These are phyloP conservation scores for Rhodosporidiobolus odoratus DNA, from an alignment of 768 basidiomycete species.

Conservation along the genomic window DNA sequence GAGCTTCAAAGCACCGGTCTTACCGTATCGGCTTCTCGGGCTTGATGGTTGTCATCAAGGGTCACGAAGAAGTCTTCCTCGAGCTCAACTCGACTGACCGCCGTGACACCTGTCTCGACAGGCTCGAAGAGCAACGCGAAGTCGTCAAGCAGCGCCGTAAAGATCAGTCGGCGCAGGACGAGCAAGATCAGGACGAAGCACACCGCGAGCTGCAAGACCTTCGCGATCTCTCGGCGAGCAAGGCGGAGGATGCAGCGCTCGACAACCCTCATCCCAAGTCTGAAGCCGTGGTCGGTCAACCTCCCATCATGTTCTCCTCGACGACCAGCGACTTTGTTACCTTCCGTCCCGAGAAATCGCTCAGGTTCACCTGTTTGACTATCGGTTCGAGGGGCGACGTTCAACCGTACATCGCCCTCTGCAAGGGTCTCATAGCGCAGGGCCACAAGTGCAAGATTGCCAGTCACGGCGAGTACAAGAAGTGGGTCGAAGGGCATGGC, in stretches of 20 bases:
- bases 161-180: constrained; percentile 44
- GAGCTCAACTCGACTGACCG: constrained; percentile 80
- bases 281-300: constrained; percentile 22
- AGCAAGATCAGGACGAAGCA: constrained; percentile 51
- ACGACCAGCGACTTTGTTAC: constrained; percentile 94
- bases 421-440: constrained; percentile 81
- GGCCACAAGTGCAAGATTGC: constrained; percentile 87
- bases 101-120: constrained; percentile 66
- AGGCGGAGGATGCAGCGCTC: constrained; percentile 5
- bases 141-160: constrained; percentile 55
- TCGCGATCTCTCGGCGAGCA: constrained; percentile 70
- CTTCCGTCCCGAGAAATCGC: constrained; percentile 78
- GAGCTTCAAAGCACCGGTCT: constrained; percentile 75
- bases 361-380: constrained; percentile 89
- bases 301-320: constrained; percentile 90
- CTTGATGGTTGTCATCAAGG: constrained; percentile 80
- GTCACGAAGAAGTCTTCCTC: constrained; percentile 95
- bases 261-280: constrained; percentile 36
- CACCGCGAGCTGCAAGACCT: constrained; percentile 70
- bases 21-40: constrained; percentile 86
- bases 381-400: constrained; percentile 97
- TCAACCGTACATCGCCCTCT: constrained; percentile 93
- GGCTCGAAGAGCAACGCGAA: constrained; percentile 78
- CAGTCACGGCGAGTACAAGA: constrained; percentile 87
- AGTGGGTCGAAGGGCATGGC: constrained; percentile 72